These are phyloP conservation scores for Trichoderma gracile DNA, from an alignment of 2,329 filamentous ascomycete genomes.

Conservation along the genomic window DNA sequence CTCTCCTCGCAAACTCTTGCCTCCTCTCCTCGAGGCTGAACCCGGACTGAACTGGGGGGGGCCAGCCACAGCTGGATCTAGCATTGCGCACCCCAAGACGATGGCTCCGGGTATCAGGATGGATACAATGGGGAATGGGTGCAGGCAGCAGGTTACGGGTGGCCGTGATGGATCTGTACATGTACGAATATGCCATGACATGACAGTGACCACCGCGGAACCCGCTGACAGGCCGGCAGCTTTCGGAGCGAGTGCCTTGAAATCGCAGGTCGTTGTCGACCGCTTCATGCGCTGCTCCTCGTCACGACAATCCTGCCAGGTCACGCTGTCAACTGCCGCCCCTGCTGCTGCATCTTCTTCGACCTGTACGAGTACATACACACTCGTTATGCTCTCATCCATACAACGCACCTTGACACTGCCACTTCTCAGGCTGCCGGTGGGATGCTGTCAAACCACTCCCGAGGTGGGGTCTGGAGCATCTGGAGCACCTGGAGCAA, in stretches of 20 bases:
- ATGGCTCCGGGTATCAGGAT: neutral
- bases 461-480: conserved; percentile 12
- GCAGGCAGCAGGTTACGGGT: too few relatives aligned
- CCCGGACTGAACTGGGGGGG: neutral
- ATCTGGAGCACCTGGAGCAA: neutral
- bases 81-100: neutral
- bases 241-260: conserved; percentile 9
- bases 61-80: neutral
- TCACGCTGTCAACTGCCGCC: neutral
- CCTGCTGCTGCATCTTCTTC: neutral
- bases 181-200: neutral
- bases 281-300: neutral
- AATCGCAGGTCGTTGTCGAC: conserved; percentile 14
- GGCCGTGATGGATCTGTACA: neutral
- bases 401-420: neutral
- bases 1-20: conserved; percentile 8
- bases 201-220: neutral
- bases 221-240: neutral
- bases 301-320: neutral
- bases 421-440: neutral
- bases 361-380: neutral
- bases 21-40: neutral
- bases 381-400: too few relatives aligned
- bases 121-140: neutral
- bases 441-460: conserved; percentile 23